Conservation (phyloP, 2,329 filamentous ascomycete species). For the Passalora sequoiae region DNA sequence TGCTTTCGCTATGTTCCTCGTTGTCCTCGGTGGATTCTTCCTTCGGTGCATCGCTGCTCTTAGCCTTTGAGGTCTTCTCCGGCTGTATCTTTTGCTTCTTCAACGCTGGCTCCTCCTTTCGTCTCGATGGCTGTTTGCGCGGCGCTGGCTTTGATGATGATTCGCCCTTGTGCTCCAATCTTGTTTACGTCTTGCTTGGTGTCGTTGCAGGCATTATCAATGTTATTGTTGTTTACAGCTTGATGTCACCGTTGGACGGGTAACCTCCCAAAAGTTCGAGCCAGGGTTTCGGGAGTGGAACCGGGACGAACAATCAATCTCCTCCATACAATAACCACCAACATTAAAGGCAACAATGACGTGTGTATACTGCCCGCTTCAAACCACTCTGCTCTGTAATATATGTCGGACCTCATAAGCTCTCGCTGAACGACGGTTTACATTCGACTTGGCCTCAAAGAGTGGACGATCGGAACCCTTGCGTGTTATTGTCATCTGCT, state of each 20-base stretch:
- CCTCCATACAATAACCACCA: no score
- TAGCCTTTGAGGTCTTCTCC: constrained; percentile 4
- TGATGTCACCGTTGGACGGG: neutral
- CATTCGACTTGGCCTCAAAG: no score
- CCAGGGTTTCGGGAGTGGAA: no score
- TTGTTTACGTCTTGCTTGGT: neutral
- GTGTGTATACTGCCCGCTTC: no score
- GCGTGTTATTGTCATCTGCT: no score
- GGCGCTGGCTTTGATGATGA: neutral
- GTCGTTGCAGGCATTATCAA: constrained; percentile 2
- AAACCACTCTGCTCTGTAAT: no score
- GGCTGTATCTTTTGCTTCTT: constrained; percentile 13
- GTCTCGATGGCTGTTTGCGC: neutral
- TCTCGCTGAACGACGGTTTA: no score
- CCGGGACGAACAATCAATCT: no score
- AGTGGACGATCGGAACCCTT: no score
- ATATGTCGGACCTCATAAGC: no score
- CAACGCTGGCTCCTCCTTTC: constrained; percentile 9
- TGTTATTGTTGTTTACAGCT: neutral
- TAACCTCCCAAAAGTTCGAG: no score
- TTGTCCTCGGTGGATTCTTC: constrained; percentile 4
- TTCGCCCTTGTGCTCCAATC: neutral
- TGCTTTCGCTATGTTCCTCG: constrained; percentile 3
- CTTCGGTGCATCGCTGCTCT: neutral
- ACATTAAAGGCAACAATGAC: no score